phyloP scores from a whole-genome alignment of 441 rosid genomes.

The Raphanus hybrid region DNA sequence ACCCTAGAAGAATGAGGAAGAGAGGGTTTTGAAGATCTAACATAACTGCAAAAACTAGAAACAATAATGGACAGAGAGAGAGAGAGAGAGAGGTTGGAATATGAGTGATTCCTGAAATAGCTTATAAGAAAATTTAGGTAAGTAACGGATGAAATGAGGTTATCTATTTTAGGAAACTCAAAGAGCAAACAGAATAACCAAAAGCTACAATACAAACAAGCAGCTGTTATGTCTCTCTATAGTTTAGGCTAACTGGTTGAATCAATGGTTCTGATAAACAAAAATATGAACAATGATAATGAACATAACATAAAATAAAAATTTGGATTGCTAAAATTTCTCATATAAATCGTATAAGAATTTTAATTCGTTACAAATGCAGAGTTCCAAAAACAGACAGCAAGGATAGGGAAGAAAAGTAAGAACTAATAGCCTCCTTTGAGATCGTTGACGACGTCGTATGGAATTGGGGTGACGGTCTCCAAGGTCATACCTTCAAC shows the following conservation, averaged over 20 bases:
- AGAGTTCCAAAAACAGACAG: constrained; percentile 2
- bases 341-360: neutral
- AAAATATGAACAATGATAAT: too few species aligned
- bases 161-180: neutral
- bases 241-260: too few species aligned
- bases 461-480: constrained; percentile 93
- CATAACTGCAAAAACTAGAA: neutral
- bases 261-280: too few species aligned
- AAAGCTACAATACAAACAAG: neutral
- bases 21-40: neutral
- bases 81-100: neutral
- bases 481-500: constrained; percentile 89
- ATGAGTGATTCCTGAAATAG: neutral
- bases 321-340: neutral
- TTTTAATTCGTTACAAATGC: neutral
- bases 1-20: constrained; percentile 5
- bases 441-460: constrained; percentile 93
- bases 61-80: neutral
- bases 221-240: neutral
- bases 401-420: neutral
- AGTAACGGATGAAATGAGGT: neutral
- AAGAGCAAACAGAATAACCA: neutral
- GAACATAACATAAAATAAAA: neutral
- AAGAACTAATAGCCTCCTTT: constrained; percentile 84
- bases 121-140: neutral